phyloP scores from a whole-genome alignment of 148 eudicot genomes.

The Diospyros lotus region DNA sequence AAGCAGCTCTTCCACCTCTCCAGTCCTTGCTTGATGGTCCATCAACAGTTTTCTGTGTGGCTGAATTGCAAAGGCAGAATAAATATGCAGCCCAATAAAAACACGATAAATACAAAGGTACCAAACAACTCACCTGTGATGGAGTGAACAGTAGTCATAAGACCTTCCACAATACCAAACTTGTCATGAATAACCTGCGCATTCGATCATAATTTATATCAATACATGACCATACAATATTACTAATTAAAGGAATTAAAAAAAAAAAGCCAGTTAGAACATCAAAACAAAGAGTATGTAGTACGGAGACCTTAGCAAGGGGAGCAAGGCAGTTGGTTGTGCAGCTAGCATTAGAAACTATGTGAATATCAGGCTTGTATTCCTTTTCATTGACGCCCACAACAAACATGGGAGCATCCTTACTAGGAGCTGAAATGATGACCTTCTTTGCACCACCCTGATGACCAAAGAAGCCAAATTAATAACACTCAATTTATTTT shows the following conservation, averaged over 20 bases:
- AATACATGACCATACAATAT: background rate
- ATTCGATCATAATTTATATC: no score
- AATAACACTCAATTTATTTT: background rate
- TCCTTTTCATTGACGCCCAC: constrained; percentile 71
- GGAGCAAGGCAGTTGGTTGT: background rate
- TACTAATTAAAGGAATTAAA: no score
- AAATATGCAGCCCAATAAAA: background rate
- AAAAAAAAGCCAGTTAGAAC: background rate
- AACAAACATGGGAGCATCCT: constrained; percentile 33
- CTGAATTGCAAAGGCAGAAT: constrained; percentile 10
- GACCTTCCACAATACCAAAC: no score
- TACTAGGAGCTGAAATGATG: no score
- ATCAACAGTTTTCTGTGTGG: constrained; percentile 17
- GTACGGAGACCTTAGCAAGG: constrained; percentile 45
- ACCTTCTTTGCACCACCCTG: constrained; percentile 76
- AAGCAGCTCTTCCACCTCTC: constrained; percentile 59
- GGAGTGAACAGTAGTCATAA: constrained; percentile 35
- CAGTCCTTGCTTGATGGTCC: constrained; percentile 52
- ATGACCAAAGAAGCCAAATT: background rate
- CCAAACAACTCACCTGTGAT: constrained; percentile 37
- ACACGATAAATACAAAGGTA: background rate
- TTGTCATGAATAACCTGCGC: no score
- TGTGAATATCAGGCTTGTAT: constrained; percentile 45
- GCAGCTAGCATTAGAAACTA: constrained; percentile 69
- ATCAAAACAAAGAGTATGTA: background rate